Conservation (phyloP, 148 eudicot genomes). For the Mesembryanthemum crystallinum region DNA sequence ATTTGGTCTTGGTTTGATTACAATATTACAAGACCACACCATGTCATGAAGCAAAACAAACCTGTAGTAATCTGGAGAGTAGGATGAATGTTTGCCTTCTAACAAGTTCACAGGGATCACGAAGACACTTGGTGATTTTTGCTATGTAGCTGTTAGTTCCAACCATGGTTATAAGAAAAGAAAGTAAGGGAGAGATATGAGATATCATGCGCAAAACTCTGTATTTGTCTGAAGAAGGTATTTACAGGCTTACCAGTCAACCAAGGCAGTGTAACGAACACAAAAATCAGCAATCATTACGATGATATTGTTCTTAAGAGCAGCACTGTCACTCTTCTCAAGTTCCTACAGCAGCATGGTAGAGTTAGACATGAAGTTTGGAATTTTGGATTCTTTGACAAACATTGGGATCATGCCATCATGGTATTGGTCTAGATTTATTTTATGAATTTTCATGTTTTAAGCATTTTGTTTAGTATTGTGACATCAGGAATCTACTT, state of each 20-base stretch:
- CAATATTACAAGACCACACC: constrained; percentile 1
- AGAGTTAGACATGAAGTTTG: constrained; percentile 9
- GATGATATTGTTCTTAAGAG: constrained; percentile 83
- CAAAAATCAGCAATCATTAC: constrained; percentile 94
- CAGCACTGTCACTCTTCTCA: constrained; percentile 82
- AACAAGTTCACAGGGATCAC: constrained; percentile 91
- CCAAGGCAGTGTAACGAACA: constrained; percentile 90
- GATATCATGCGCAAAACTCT: neutral
- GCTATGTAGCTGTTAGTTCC: constrained; percentile 64
- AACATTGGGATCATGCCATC: neutral
- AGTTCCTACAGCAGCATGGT: constrained; percentile 65
- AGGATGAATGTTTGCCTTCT: constrained; percentile 92
- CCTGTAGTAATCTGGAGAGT: constrained; percentile 91
- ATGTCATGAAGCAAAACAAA: constrained; percentile 19
- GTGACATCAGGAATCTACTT: neutral
- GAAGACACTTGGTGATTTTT: constrained; percentile 89
- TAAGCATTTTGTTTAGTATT: neutral
- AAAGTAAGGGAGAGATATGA: neutral
- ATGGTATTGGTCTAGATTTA: neutral
- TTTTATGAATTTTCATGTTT: neutral
- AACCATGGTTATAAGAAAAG: constrained; percentile 14
- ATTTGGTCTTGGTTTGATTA: constrained; percentile 11
- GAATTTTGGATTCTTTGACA: constrained; percentile 7
- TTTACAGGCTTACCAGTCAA: constrained; percentile 67
- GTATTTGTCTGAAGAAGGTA: neutral